These are phyloP conservation scores for Pleurotus cornucopiae DNA, from an alignment of 768 basidiomycete genomes.

Conservation along the genomic window DNA sequence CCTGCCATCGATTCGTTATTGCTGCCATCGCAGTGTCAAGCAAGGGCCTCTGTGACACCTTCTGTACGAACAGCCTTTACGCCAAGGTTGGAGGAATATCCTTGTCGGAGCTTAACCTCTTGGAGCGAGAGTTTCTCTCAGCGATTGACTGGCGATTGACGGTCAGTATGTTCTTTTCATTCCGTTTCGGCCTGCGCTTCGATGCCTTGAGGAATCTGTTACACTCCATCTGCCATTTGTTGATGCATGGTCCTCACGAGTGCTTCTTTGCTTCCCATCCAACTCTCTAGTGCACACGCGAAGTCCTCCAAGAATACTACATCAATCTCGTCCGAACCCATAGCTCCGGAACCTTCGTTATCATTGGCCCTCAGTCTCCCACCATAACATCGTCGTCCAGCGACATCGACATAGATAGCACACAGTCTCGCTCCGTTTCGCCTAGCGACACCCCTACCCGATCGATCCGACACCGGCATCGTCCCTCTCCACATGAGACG, in stretches of 20 bases:
- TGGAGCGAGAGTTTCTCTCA: conserved; percentile 90
- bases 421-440: conserved; percentile 48
- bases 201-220: conserved; percentile 4
- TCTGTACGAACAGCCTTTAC: conserved; percentile 93
- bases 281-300: conserved; percentile 73
- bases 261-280: conserved; percentile 24
- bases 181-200: not conserved
- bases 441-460: conserved; percentile 27
- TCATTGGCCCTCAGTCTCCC: conserved; percentile 41
- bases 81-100: conserved; percentile 96
- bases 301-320: conserved; percentile 91
- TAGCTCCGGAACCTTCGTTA: conserved; percentile 53
- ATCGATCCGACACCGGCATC: conserved; percentile 21
- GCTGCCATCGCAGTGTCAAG: conserved; percentile 87
- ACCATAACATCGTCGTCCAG: conserved; percentile 43
- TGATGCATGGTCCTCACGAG: conserved; percentile 12
- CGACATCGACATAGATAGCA: conserved; percentile 53
- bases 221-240: conserved; percentile 11
- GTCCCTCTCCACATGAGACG: conserved; percentile 27
- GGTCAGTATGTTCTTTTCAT: conserved; percentile 52
- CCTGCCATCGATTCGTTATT: conserved; percentile 97
- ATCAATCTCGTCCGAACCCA: conserved; percentile 88
- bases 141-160: conserved; percentile 93
- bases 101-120: conserved; percentile 84
- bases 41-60: conserved; percentile 94